These are phyloP conservation scores for Geotrichum restrictum DNA, from an alignment of 1,139 yeast genomes.

Conservation along the genomic window DNA sequence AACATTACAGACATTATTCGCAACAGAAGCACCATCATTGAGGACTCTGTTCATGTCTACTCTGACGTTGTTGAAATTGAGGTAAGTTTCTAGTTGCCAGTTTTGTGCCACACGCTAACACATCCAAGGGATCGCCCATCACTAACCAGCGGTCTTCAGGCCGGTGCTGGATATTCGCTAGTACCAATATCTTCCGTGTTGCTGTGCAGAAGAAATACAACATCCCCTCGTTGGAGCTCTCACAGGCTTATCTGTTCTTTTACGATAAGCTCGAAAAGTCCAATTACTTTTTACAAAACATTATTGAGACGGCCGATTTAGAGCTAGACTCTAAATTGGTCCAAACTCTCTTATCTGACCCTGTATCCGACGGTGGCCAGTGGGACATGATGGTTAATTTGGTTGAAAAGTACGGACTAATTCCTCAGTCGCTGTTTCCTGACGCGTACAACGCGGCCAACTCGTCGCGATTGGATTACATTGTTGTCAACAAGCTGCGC, in stretches of 20 bases:
- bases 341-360: slow-evolving; percentile 47
- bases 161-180: slow-evolving; percentile 68
- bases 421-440: slow-evolving; percentile 58
- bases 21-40: slow-evolving; percentile 38
- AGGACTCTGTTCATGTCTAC: slow-evolving; percentile 49
- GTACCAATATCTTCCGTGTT: slow-evolving; percentile 57
- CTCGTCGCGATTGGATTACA: slow-evolving; percentile 48
- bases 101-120: not conserved
- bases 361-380: slow-evolving; percentile 67
- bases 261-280: slow-evolving; percentile 58
- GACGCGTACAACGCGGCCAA: slow-evolving; percentile 57
- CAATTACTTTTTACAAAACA: slow-evolving; percentile 56
- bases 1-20: slow-evolving; percentile 48
- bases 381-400: slow-evolving; percentile 68
- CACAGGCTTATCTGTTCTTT: slow-evolving; percentile 55
- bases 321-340: slow-evolving; percentile 55
- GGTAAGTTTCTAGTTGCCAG: not conserved
- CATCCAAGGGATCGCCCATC: slow-evolving; percentile 49
- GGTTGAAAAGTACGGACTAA: slow-evolving; percentile 58
- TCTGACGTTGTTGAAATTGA: slow-evolving; percentile 50
- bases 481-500: slow-evolving; percentile 55
- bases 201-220: slow-evolving; percentile 52
- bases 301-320: slow-evolving; percentile 52
- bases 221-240: slow-evolving; percentile 53
- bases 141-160: slow-evolving; percentile 60